These are phyloP conservation scores for Chamaecyparis obtusa DNA, from an alignment of 75 land plant species.

Conservation along the genomic window DNA sequence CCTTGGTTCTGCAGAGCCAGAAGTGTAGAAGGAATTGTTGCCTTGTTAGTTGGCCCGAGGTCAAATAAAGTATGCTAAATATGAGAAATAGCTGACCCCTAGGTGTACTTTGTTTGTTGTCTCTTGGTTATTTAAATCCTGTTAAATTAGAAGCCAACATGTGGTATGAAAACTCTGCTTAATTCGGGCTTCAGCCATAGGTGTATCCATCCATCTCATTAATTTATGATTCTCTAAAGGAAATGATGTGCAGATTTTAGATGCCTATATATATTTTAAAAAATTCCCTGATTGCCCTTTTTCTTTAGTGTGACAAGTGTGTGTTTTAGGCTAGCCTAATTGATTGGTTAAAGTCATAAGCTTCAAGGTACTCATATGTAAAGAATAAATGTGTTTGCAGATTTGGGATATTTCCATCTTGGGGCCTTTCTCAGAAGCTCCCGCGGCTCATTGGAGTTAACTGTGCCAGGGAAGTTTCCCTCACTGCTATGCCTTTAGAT, in stretches of 20 bases:
- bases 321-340: not conserved
- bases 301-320: not conserved
- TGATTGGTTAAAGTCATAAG: not conserved
- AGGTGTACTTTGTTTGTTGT: too few relatives aligned
- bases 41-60: too few relatives aligned
- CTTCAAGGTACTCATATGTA: not conserved
- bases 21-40: too few relatives aligned
- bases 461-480: conserved; percentile 83
- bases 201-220: not conserved
- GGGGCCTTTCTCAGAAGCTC: conserved; percentile 98
- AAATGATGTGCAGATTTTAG: not conserved
- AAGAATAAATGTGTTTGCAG: conserved; percentile 28
- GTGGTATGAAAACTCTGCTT: not conserved
- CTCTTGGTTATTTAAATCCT: too few relatives aligned
- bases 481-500: conserved; percentile 64
- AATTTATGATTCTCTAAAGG: not conserved
- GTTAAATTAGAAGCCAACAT: too few relatives aligned
- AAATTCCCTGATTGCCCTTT: not conserved
- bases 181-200: not conserved
- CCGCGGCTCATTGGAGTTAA: conserved; percentile 79
- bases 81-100: too few relatives aligned
- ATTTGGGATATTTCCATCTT: conserved; percentile 98
- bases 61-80: too few relatives aligned
- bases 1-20: too few relatives aligned
- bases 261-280: not conserved